phyloP scores from a whole-genome alignment of 1,284 basidiomycete genomes.

The Cutaneotrichosporon curvatum region DNA sequence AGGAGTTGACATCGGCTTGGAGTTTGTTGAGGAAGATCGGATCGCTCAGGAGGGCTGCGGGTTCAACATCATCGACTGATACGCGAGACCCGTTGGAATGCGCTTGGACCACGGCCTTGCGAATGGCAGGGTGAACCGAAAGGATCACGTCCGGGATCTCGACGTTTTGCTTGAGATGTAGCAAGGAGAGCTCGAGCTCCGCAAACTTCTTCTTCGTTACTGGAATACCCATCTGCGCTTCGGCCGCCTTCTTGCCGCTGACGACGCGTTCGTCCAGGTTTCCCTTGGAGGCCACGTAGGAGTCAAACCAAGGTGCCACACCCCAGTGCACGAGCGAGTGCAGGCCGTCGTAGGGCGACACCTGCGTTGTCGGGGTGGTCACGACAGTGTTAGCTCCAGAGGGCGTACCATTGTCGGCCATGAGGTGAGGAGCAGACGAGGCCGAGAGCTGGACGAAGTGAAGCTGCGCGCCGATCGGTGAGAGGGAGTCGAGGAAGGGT shows the following conservation, averaged over 20 bases:
- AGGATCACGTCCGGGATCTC: conserved; percentile 97
- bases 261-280: conserved; percentile 51
- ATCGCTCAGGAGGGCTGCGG: conserved; percentile 59
- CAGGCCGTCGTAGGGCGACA: conserved; percentile 83
- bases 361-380: conserved; percentile 39
- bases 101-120: conserved; percentile 74
- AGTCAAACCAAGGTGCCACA: conserved; percentile 97
- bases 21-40: conserved; percentile 88
- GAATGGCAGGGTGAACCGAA: conserved; percentile 81
- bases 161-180: conserved; percentile 97
- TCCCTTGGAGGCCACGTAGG: conserved; percentile 62
- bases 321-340: conserved; percentile 95
- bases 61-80: conserved; percentile 44
- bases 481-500: conserved; percentile 68
- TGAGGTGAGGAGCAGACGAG: conserved; percentile 19
- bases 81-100: conserved; percentile 32
- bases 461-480: conserved; percentile 75
- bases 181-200: conserved; percentile 88
- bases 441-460: conserved; percentile 80
- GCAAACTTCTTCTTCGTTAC: conserved; percentile 99
- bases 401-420: conserved; percentile 23
- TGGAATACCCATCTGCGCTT: conserved; percentile 83
- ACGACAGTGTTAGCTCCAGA: conserved; percentile 33
- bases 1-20: conserved; percentile 88
- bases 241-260: conserved; percentile 70